These are phyloP conservation scores for Phytophthora cajani DNA, from an alignment of 352 stramenopile genomes.

Conservation along the genomic window DNA sequence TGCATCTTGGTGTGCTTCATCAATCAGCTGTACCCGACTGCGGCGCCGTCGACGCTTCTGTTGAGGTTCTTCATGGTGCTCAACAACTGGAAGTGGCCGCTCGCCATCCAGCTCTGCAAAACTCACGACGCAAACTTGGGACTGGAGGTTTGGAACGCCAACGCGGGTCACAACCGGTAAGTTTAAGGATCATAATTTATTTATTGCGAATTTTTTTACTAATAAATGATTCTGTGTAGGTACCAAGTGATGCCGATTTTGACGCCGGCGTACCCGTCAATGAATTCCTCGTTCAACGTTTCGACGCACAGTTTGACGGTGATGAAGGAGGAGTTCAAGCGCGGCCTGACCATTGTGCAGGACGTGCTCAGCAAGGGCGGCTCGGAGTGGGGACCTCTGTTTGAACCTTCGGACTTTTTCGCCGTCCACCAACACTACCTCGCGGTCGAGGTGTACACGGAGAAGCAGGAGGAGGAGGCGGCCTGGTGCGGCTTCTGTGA, in stretches of 20 bases:
- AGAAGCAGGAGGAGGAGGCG: conserved; percentile 89
- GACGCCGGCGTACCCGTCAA: conserved; percentile 98
- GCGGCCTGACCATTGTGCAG: conserved; percentile 78
- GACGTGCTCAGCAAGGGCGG: conserved; percentile 85
- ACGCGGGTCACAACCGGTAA: conserved; percentile 80
- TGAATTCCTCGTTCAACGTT: conserved; percentile 99
- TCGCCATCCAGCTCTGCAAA: conserved; percentile 91
- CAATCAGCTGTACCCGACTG: conserved; percentile 91
- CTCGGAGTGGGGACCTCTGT: conserved; percentile 82
- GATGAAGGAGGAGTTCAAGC: conserved; percentile 95
- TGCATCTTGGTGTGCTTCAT: conserved; percentile 98
- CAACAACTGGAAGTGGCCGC: conserved; percentile 91
- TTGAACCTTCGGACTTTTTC: conserved; percentile 89
- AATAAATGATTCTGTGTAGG: conserved; percentile 29
- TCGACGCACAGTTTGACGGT: conserved; percentile 93
- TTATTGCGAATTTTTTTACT: not conserved
- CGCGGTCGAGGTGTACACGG: conserved; percentile 91
- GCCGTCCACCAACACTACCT: conserved; percentile 91
- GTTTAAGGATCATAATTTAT: conserved; percentile 4
- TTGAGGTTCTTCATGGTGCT: conserved; percentile 93
- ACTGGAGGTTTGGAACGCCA: conserved; percentile 90
- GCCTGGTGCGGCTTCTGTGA: conserved; percentile 96
- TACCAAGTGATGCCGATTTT: conserved; percentile 99
- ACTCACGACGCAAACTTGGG: conserved; percentile 87
- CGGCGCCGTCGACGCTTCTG: conserved; percentile 83